phyloP scores from a whole-genome alignment of 257 asterid genomes.

The Solanum tarijense region DNA sequence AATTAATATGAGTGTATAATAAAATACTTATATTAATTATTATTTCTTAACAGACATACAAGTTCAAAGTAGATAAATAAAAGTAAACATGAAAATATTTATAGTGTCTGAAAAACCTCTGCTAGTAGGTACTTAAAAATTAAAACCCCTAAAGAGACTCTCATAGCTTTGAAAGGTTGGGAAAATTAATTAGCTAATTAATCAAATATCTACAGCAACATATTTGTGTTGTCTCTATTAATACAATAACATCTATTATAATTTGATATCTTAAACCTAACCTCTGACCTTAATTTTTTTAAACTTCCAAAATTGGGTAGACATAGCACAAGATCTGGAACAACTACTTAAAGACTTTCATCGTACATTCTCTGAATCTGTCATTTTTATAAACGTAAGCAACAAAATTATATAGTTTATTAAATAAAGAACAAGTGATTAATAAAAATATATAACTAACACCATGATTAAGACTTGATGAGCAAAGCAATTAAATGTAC shows the following conservation, averaged over 20 bases:
- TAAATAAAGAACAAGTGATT: neutral
- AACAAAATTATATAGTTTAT: neutral
- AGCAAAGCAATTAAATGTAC: neutral
- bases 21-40: neutral
- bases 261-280: neutral
- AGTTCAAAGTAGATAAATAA: neutral
- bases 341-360: neutral
- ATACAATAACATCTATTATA: neutral
- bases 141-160: neutral
- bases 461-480: neutral
- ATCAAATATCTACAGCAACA: neutral
- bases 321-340: neutral
- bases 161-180: neutral
- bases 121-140: neutral
- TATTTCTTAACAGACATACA: neutral
- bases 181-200: neutral
- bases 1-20: too few relatives aligned
- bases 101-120: too few relatives aligned
- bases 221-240: neutral
- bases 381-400: neutral
- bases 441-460: neutral
- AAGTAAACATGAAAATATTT: rapidly evolving
- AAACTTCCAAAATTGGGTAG: neutral
- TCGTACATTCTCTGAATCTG: neutral
- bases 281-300: neutral